Conservation (phyloP, 2,329 filamentous ascomycete species). For the Karstenula rhodostoma region DNA sequence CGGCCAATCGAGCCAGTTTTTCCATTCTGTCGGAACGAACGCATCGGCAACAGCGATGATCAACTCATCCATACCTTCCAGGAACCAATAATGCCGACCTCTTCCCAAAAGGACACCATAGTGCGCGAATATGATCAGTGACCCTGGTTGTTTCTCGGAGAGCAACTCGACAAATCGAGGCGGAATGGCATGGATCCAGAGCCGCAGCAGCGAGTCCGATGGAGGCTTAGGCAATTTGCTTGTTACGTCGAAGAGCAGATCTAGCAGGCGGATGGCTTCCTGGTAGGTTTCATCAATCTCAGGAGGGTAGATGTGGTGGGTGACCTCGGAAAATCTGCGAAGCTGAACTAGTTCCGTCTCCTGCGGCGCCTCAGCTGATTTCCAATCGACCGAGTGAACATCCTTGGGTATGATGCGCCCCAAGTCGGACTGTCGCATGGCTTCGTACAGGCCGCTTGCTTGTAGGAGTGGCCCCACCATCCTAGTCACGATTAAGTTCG, state of each 20-base stretch:
- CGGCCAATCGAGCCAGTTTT: slow-evolving; percentile 28
- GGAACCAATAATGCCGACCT: slow-evolving; percentile 24
- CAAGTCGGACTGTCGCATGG: slow-evolving; percentile 18
- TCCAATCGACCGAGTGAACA: slow-evolving; percentile 16
- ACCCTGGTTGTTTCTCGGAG: slow-evolving; percentile 29
- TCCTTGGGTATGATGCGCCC: slow-evolving; percentile 23
- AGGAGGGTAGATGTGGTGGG: slow-evolving; percentile 20
- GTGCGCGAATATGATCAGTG: slow-evolving; percentile 41
- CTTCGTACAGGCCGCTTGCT: slow-evolving; percentile 10
- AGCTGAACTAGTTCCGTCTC: slow-evolving; percentile 21
- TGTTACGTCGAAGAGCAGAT: slow-evolving; percentile 17
- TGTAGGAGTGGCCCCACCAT: slow-evolving; percentile 21
- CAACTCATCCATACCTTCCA: slow-evolving; percentile 22
- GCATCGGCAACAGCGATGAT: slow-evolving; percentile 22
- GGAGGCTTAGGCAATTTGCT: slow-evolving; percentile 8
- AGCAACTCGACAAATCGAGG: slow-evolving; percentile 28
- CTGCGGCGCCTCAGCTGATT: slow-evolving; percentile 6
- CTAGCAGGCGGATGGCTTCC: slow-evolving; percentile 20
- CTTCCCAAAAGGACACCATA: slow-evolving; percentile 36
- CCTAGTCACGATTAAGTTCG: slow-evolving; percentile 22
- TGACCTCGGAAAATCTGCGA: slow-evolving; percentile 22
- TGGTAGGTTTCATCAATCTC: slow-evolving; percentile 27
- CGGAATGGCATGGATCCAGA: slow-evolving; percentile 22
- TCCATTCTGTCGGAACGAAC: slow-evolving; percentile 27
- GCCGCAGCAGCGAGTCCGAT: slow-evolving; percentile 21